These are phyloP conservation scores for Trichosporon sp. DNA, from an alignment of 1,284 basidiomycete species.

Conservation along the genomic window DNA sequence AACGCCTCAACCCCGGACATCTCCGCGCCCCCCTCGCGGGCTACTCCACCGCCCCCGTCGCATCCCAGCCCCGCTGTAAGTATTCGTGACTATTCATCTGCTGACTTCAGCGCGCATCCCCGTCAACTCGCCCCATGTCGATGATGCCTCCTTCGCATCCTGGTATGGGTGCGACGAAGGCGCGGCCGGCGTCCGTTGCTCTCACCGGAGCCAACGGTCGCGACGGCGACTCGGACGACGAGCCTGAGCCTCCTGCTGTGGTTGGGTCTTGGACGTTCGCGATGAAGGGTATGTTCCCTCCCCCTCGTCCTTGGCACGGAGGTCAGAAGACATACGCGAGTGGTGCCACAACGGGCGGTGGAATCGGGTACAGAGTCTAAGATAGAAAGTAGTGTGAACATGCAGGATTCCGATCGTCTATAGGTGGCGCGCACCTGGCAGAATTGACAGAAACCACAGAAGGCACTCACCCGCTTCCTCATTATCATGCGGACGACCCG, in stretches of 20 bases:
- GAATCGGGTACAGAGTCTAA: constrained; percentile 31
- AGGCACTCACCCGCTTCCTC: not conserved
- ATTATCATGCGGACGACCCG: too few species aligned
- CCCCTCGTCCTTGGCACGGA: constrained; percentile 40
- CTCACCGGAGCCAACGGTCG: constrained; percentile 14
- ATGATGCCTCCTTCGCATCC: constrained; percentile 25
- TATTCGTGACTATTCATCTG: not conserved
- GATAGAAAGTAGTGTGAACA: not conserved
- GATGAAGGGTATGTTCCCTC: constrained; percentile 51
- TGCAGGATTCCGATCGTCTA: not conserved
- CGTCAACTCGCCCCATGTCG: constrained; percentile 8
- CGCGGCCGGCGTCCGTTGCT: constrained; percentile 31
- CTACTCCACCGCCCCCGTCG: constrained; percentile 24
- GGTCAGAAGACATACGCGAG: constrained; percentile 45
- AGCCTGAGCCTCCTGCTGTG: constrained; percentile 43
- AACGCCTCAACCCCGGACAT: not conserved
- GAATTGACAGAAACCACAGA: not conserved
- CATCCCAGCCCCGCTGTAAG: constrained; percentile 31
- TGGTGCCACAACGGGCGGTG: constrained; percentile 39
- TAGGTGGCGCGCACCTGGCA: not conserved
- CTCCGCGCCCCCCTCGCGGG: constrained; percentile 4
- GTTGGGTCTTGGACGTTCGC: constrained; percentile 48
- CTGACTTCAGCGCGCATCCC: constrained; percentile 1
- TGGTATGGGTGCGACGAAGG: constrained; percentile 16
- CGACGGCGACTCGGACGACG: constrained; percentile 16